Percentiles rank a stretch among this genome's conserved stretches.
These are phyloP conservation scores for Sclerotinia sclerotiorum DNA, from an alignment of 2,329 filamentous ascomycete genomes.

Conservation along the genomic window DNA sequence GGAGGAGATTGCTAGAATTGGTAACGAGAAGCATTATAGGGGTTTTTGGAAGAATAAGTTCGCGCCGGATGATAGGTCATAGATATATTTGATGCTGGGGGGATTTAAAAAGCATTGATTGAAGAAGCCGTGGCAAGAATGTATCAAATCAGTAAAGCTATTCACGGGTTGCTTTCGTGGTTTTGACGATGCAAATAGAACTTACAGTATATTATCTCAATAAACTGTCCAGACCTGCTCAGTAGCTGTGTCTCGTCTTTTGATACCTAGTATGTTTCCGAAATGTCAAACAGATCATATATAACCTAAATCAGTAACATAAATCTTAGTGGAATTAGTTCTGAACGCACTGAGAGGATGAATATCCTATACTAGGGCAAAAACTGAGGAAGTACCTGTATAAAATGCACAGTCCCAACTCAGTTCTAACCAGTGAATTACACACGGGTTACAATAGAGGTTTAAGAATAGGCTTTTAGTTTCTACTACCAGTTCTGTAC, in stretches of 20 bases:
- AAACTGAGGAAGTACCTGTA: neutral
- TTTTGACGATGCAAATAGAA: neutral
- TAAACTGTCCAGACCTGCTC: neutral
- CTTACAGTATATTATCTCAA: neutral
- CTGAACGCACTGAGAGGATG: neutral
- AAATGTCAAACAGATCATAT: neutral
- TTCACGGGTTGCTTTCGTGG: too few relatives aligned
- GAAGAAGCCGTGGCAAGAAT: neutral
- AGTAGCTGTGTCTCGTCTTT: neutral
- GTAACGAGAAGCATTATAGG: constrained; percentile 60
- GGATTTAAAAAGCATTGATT: too few relatives aligned
- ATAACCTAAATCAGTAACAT: too few relatives aligned
- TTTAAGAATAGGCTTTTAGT: too few relatives aligned
- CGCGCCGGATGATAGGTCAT: constrained; percentile 51
- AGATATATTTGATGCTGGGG: neutral
- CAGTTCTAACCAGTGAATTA: too few relatives aligned
- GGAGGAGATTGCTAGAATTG: constrained; percentile 54
- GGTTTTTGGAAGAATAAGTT: constrained; percentile 59
- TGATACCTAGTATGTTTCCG: neutral
- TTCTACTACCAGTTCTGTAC: too few relatives aligned
- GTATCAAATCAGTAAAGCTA: neutral
- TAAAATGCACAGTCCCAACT: neutral
- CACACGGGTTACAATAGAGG: too few relatives aligned
- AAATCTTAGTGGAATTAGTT: neutral
- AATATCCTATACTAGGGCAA: neutral